A percentile compares a stretch with the other conserved stretches of the same genome.
Conservation (phyloP, 768 basidiomycete genomes). For the Lactarius vividus region DNA sequence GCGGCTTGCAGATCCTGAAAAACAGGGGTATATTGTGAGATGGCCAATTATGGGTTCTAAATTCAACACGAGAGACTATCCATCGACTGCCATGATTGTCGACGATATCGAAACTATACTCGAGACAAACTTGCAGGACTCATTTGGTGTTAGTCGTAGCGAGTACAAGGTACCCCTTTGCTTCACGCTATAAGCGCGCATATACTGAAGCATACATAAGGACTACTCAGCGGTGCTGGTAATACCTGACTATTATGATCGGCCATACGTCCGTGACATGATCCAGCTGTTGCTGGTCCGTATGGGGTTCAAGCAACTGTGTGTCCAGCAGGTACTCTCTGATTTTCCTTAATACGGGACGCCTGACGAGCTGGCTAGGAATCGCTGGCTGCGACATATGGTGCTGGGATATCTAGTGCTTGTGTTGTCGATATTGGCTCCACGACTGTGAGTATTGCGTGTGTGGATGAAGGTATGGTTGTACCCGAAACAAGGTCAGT, state of each 20-base stretch:
- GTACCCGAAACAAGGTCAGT: slow-evolving; percentile 80
- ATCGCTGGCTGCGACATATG: slow-evolving; percentile 89
- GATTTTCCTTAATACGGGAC: slow-evolving; percentile 2
- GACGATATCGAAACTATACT: slow-evolving; percentile 79
- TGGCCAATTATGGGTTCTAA: slow-evolving; percentile 81
- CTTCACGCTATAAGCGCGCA: slow-evolving; percentile 1
- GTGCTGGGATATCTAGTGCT: slow-evolving; percentile 90
- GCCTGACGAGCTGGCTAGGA: slow-evolving; percentile 50
- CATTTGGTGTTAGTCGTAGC: slow-evolving; percentile 48
- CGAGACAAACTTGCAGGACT: slow-evolving; percentile 55
- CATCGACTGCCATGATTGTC: slow-evolving; percentile 62
- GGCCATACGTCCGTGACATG: slow-evolving; percentile 77
- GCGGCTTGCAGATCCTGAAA: slow-evolving; percentile 63
- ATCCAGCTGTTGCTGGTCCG: slow-evolving; percentile 66
- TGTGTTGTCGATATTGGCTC: slow-evolving; percentile 97
- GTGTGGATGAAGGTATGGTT: slow-evolving; percentile 92
- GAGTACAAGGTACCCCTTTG: slow-evolving; percentile 56
- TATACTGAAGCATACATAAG: slow-evolving; percentile 40
- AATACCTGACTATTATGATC: slow-evolving; percentile 89
- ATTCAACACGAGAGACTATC: slow-evolving; percentile 82
- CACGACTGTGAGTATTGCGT: slow-evolving; percentile 76
- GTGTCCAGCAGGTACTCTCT: slow-evolving; percentile 76
- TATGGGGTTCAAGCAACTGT: slow-evolving; percentile 92
- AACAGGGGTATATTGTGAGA: slow-evolving; percentile 66
- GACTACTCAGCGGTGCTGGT: slow-evolving; percentile 85